phyloP scores from a whole-genome alignment of 768 basidiomycete species.

The Leccinum subtestaceum region DNA sequence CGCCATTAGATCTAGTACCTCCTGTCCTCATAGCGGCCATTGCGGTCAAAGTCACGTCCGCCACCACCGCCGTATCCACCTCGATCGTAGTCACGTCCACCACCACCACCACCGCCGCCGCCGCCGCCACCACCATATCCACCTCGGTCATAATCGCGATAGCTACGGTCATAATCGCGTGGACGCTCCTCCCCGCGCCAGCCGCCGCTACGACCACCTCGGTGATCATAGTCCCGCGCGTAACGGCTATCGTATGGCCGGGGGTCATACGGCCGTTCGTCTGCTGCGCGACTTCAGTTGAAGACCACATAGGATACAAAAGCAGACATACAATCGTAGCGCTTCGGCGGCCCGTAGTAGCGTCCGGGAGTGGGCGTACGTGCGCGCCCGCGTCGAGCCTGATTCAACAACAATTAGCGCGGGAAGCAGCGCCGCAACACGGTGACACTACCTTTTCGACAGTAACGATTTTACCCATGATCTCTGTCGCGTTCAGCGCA shows the following conservation, averaged over 20 bases:
- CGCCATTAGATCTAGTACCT: conserved; percentile 33
- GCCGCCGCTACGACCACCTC: conserved; percentile 38
- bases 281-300: conserved; percentile 34
- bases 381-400: conserved; percentile 89
- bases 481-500: conserved; percentile 75
- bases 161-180: conserved; percentile 24
- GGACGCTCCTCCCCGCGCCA: conserved; percentile 39
- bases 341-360: conserved; percentile 92
- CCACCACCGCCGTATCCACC: conserved; percentile 25
- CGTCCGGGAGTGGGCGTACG: conserved; percentile 91
- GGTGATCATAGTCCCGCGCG: conserved; percentile 60
- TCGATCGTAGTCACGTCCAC: conserved; percentile 41
- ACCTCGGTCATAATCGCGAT: conserved; percentile 41
- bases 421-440: background rate
- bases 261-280: conserved; percentile 87
- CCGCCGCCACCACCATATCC: conserved; percentile 13
- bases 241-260: conserved; percentile 91
- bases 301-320: background rate
- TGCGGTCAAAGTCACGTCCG: conserved; percentile 39
- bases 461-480: conserved; percentile 83
- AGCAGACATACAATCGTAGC: conserved; percentile 54
- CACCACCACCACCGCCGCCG: conserved; percentile 15
- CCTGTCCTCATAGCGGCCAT: conserved; percentile 42
- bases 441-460: conserved; percentile 73
- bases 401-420: conserved; percentile 5